Evolutionary conservation across 192 early-diverging fungal species (phyloP).

Genomic region (Rhizophagus clarus): DNA sequence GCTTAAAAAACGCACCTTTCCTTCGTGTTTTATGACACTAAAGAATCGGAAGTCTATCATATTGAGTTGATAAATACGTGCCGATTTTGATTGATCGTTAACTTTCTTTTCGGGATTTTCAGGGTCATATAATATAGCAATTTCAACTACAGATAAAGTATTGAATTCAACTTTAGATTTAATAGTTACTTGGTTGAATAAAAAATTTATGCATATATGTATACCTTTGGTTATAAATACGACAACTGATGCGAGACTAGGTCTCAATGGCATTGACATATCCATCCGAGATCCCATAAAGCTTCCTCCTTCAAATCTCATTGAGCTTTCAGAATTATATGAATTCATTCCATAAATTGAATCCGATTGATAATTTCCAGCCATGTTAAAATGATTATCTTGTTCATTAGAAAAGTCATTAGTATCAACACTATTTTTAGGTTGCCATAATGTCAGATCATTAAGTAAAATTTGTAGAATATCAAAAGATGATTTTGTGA

Average conservation of each 20-base stretch:
- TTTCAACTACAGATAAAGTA: constrained; percentile 34
- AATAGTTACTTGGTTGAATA: background rate
- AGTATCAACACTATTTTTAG: constrained; percentile 16
- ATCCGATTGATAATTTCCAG: background rate
- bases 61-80: constrained; percentile 33
- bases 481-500: constrained; percentile 43
- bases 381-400: background rate
- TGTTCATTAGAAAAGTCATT: background rate
- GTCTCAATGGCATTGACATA: constrained; percentile 27
- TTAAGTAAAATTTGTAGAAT: constrained; percentile 46
- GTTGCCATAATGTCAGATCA: constrained; percentile 49
- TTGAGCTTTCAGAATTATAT: background rate
- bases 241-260: constrained; percentile 43
- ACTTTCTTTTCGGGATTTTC: background rate
- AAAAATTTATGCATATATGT: background rate
- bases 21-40: constrained; percentile 52
- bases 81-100: background rate
- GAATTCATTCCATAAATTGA: background rate
- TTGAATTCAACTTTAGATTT: background rate
- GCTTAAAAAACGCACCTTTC: constrained; percentile 35
- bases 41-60: constrained; percentile 52
- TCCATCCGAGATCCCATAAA: constrained; percentile 2
- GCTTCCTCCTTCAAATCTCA: background rate
- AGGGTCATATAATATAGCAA: constrained; percentile 23
- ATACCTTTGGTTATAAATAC: constrained; percentile 41